phyloP scores from a whole-genome alignment of 2,329 filamentous ascomycete genomes.

The Trichoderma hamatum region DNA sequence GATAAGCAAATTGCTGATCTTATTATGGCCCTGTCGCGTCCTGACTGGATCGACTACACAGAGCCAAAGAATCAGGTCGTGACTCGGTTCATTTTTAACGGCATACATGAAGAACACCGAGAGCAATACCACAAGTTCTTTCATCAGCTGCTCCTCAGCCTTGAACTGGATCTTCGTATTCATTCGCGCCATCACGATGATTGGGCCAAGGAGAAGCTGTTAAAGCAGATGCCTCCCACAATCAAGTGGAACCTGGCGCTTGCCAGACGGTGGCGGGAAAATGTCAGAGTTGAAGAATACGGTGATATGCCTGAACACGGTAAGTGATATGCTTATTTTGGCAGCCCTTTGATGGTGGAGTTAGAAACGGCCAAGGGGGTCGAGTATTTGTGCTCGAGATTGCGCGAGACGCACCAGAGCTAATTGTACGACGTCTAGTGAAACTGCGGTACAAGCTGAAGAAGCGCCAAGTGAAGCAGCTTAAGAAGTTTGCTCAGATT shows the following conservation, averaged over 20 bases:
- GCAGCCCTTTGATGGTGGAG: neutral
- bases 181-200: conserved; percentile 64
- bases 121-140: conserved; percentile 68
- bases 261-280: conserved; percentile 72
- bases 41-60: conserved; percentile 75
- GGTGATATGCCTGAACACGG: conserved; percentile 56
- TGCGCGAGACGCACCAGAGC: neutral
- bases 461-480: conserved; percentile 67
- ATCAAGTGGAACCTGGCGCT: conserved; percentile 74
- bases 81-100: conserved; percentile 71
- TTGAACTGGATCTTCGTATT: conserved; percentile 72
- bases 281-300: conserved; percentile 67
- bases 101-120: conserved; percentile 56
- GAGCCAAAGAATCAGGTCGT: conserved; percentile 70
- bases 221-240: conserved; percentile 67
- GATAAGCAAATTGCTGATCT: conserved; percentile 75
- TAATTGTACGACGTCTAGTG: conserved; percentile 41
- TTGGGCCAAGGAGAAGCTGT: conserved; percentile 65
- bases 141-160: conserved; percentile 73
- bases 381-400: neutral
- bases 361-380: neutral
- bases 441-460: conserved; percentile 67
- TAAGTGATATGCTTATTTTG: conserved; percentile 36
- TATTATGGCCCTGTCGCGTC: conserved; percentile 68
- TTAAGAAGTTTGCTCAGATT: conserved; percentile 68